Evolutionary conservation across 1,139 yeast genomes (phyloP), one percentile per base, ranked within the genome.

Genomic region (Keqinozyma sinolaborantium): DNA sequence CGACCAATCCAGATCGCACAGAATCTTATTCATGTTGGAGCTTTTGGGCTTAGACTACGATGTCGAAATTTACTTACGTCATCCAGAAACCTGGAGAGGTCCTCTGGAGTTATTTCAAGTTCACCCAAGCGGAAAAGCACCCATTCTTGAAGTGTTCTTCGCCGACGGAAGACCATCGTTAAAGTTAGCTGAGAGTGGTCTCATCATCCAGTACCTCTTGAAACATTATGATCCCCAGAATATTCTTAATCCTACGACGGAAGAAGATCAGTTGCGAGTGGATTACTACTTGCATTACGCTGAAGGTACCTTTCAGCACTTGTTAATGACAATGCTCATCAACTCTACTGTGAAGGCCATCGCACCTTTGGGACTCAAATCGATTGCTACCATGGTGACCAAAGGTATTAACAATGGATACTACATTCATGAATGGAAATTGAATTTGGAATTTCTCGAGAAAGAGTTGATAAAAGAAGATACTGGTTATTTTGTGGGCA

Each of bases 11-110:
- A 61, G 84, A 35, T 60, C 82, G 3, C 70, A 67, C 33, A 59
- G 83, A 33, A 60, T 77, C 12, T 46, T 72, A 26, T 78, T 83
- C 80, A 52, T 75, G 21, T 53, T 78, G 14, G 82, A 77, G 37
- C 68, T 73, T 31, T 55, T 78, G 12, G 61, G 64, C 18, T 49
- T 79, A 11, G 70, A 18, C 21, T 18, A 18, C 21, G 72, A 70
- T 18, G 58, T 74, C 14, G 60, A 65, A 30, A 49, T 66, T 2
- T 74, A 70, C 50, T 53, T 66, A 35, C 62, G 83, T 26, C 64
- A 70, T 36, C 56, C 60, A 3, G 56, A 59, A 10, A 61, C 67
- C 3, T 56, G 57, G 55, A 45, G 70, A 27, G 65, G 60, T 3
- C 67, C 68, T 4, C 43, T 49, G 16, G 76, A 63, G 21, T 53